phyloP scores from a whole-genome alignment of 345 rosid genomes.

The Atalantia buxifolia region DNA sequence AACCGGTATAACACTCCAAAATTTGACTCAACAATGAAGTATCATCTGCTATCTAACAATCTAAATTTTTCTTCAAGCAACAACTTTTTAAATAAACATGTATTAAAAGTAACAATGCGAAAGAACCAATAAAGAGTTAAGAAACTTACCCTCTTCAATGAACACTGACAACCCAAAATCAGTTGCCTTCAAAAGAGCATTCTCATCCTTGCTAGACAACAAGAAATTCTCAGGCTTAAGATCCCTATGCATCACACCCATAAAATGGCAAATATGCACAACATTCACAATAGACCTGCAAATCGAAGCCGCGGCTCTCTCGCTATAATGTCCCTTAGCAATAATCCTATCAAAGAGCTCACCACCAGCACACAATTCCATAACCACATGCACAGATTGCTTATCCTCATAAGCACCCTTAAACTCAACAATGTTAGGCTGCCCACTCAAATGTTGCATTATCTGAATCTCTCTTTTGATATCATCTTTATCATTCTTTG shows the following conservation, averaged over 20 bases:
- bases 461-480: slow-evolving; percentile 82
- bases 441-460: slow-evolving; percentile 95
- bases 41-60: background rate
- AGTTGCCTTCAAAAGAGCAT: slow-evolving; percentile 66
- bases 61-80: background rate
- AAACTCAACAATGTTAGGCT: slow-evolving; percentile 87
- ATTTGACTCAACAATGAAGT: background rate
- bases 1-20: background rate
- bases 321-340: slow-evolving; percentile 71
- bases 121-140: slow-evolving; percentile 13
- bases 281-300: slow-evolving; percentile 70
- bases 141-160: slow-evolving; percentile 46
- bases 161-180: slow-evolving; percentile 78
- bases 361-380: slow-evolving; percentile 96
- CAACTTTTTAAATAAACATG: background rate
- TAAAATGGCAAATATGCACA: slow-evolving; percentile 78
- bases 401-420: slow-evolving; percentile 83
- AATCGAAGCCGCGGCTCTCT: slow-evolving; percentile 71
- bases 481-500: slow-evolving; percentile 70
- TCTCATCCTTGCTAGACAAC: slow-evolving; percentile 59
- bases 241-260: slow-evolving; percentile 91
- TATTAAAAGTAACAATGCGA: background rate
- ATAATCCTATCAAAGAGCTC: slow-evolving; percentile 81
- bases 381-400: slow-evolving; percentile 77
- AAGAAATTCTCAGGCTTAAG: slow-evolving; percentile 96